Conservation (phyloP, 306 rosid species). For the Corylus avellana region DNA sequence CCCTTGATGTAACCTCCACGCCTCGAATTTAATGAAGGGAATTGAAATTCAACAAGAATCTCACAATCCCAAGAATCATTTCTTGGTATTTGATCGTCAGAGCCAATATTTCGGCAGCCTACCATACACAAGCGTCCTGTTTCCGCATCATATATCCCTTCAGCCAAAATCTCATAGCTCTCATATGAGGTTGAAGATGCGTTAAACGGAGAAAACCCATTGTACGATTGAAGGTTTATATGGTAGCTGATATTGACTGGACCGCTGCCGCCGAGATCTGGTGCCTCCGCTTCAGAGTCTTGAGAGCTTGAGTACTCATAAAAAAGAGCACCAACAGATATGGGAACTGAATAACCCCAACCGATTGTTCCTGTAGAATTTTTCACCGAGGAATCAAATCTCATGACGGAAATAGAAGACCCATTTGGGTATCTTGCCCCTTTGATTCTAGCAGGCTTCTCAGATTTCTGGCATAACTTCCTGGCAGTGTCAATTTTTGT, state of each 20-base stretch:
- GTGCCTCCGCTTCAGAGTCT: neutral
- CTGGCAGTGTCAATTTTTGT: slow-evolving; percentile 40
- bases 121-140: slow-evolving; percentile 70
- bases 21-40: slow-evolving; percentile 34
- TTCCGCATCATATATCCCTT: slow-evolving; percentile 58
- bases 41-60: slow-evolving; percentile 49
- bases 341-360: slow-evolving; percentile 41
- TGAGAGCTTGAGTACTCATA: neutral
- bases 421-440: slow-evolving; percentile 24
- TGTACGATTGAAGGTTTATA: neutral
- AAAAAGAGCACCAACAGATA: slow-evolving; percentile 36
- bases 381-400: slow-evolving; percentile 37
- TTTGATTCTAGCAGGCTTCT: slow-evolving; percentile 3
- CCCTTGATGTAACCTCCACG: slow-evolving; percentile 33
- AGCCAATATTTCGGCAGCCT: slow-evolving; percentile 49
- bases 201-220: slow-evolving; percentile 10
- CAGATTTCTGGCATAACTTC: slow-evolving; percentile 30
- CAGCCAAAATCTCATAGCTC: slow-evolving; percentile 39
- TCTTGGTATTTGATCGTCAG: slow-evolving; percentile 3
- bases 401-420: slow-evolving; percentile 39
- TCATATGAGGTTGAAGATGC: neutral
- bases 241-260: slow-evolving; percentile 31
- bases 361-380: slow-evolving; percentile 12
- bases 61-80: slow-evolving; percentile 48
- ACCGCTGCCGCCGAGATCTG: neutral